Percentiles rank a stretch among this genome's conserved stretches.
Conservation (phyloP, 1,284 basidiomycete genomes). For the Blastosporella zonata region DNA sequence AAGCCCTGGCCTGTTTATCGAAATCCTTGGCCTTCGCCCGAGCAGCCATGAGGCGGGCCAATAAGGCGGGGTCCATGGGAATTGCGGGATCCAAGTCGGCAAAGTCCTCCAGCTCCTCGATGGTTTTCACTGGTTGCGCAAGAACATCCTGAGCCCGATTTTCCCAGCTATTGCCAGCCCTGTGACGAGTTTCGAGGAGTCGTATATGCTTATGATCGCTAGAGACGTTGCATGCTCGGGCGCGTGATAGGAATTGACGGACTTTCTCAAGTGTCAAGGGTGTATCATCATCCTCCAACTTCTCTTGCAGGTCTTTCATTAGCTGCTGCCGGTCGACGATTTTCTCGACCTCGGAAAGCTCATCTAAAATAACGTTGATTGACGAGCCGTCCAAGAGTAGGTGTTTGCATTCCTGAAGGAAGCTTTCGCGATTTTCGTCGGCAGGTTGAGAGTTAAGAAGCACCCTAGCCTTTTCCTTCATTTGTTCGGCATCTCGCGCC, state of each 20-base stretch:
- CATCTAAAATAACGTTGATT: conserved; percentile 75
- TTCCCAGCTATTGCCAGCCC: conserved; percentile 70
- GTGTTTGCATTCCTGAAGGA: conserved; percentile 66
- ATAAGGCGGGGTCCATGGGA: conserved; percentile 60
- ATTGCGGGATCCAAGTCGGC: conserved; percentile 55
- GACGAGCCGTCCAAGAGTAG: conserved; percentile 68
- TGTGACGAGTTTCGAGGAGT: conserved; percentile 54
- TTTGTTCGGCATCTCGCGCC: conserved; percentile 65
- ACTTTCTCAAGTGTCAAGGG: conserved; percentile 66
- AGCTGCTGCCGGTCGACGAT: conserved; percentile 73
- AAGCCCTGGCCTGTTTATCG: conserved; percentile 71
- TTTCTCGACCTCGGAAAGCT: conserved; percentile 72
- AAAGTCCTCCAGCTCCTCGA: conserved; percentile 70
- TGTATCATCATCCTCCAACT: conserved; percentile 53
- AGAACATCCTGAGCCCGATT: conserved; percentile 60
- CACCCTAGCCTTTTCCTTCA: conserved; percentile 49
- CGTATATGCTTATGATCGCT: conserved; percentile 59
- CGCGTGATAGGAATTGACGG: conserved; percentile 62
- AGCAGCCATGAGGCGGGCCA: conserved; percentile 57
- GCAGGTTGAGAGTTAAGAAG: conserved; percentile 44
- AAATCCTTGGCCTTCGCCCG: conserved; percentile 68
- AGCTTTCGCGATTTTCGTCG: conserved; percentile 50
- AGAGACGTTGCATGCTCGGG: conserved; percentile 62
- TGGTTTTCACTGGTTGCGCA: conserved; percentile 62
- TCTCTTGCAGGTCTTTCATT: conserved; percentile 65